Evolutionary conservation across 2,329 filamentous ascomycete species (phyloP), one percentile per base, ranked within the genome.

Genomic region (Cadophora luteo-olivacea): DNA sequence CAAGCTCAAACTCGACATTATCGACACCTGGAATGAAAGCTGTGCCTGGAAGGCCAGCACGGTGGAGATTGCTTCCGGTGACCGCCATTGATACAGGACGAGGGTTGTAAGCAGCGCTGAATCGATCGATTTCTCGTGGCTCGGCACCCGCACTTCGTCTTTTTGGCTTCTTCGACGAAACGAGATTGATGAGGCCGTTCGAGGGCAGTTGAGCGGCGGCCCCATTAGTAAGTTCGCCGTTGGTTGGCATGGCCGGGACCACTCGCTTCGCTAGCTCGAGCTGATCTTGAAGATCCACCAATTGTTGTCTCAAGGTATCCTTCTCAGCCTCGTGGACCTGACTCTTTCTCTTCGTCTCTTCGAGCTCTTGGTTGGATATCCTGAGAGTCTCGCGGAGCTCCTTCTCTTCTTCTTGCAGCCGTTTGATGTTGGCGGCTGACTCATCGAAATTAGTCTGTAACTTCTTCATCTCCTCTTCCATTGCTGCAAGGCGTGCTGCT

Each of bases 91-190:
- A 99, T 41, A 97, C 93, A 29, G 96, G 96, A 29, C 96, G 89
- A 71, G 96, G 96, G 82, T 96, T 97, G 85, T 96, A 99, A 11
- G 93, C 90, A 69, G 87, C 91, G 80, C 94, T 97, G 85, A 97
- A 97, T 71, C 96, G 90, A 81, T 98, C 95, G 75, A 93, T 84
- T 57, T 95, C 92, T 75, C 93, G 91, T 69, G 89, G 89, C 80
- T 97, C 94, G 22, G 92, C 91, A 58, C 94, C 95, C 68, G 93
- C 94, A 79, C 95, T 98, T 73, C 96, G 89, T 77, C 96, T 87
- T 85, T 98, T 97, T 52, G 94, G 93, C 83, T 97, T 97, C 89
- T 98, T 98, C 61, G 93, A 95, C 1, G 95, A 92, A 32, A 99
- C 96, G 41, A 99, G 86, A 80, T 98, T 99, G 86, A 99, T 97